Evolutionary conservation across 2,329 filamentous ascomycete species (phyloP).

Genomic region (Apiospora rasikravindrae): DNA sequence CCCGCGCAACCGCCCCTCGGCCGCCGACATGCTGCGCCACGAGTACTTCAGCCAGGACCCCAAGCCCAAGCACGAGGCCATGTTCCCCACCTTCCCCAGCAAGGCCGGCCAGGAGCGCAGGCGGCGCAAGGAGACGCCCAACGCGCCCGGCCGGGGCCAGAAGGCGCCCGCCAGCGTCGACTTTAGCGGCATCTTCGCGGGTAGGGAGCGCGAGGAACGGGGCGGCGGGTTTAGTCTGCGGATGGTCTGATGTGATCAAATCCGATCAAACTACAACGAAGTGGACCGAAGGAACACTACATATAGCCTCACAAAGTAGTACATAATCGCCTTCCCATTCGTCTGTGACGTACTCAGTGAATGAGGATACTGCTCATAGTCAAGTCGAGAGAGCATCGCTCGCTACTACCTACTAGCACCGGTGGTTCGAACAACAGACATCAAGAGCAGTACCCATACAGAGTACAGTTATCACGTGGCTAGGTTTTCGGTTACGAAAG

Average conservation of each 20-base stretch:
- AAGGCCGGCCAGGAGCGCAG: conserved; percentile 91
- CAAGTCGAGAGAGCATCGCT: background rate
- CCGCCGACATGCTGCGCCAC: conserved; percentile 76
- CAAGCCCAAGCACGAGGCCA: conserved; percentile 83
- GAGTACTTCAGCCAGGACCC: conserved; percentile 90
- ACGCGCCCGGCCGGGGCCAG: conserved; percentile 81
- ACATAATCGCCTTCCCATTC: background rate
- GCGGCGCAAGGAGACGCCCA: conserved; percentile 73
- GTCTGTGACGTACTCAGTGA: background rate
- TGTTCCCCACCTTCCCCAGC: conserved; percentile 97
- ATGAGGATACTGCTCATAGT: background rate
- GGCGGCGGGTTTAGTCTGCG: conserved; percentile 71
- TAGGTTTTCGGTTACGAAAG: background rate
- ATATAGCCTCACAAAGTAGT: background rate
- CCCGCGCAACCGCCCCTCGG: conserved; percentile 72
- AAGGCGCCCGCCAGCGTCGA: conserved; percentile 65
- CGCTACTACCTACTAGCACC: background rate
- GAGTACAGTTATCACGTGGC: background rate
- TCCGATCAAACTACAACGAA: background rate
- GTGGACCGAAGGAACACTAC: background rate
- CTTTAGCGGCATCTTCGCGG: conserved; percentile 74
- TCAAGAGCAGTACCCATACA: background rate
- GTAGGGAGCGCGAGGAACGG: conserved; percentile 66
- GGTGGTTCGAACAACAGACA: background rate
- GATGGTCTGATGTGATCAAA: conserved; percentile 51